These are phyloP conservation scores for Aegilops speltoides DNA, from an alignment of 176 grass and related monocot species.

Conservation along the genomic window DNA sequence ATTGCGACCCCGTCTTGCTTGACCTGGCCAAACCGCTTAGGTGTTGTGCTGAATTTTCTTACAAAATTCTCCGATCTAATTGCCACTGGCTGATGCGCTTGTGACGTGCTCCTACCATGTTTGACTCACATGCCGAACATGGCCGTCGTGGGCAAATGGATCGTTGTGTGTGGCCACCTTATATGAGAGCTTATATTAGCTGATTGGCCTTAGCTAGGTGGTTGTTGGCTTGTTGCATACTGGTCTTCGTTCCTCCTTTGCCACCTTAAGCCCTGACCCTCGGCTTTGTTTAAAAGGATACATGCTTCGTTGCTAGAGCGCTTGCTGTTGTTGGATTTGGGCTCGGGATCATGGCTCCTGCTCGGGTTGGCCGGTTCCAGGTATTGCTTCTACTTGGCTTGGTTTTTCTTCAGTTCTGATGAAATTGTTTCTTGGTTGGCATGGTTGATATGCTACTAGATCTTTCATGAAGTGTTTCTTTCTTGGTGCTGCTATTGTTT, in stretches of 20 bases:
- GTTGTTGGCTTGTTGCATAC: conserved; percentile 25
- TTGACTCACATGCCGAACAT: conserved; percentile 41
- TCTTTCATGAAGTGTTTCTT: not conserved
- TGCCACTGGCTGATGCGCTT: conserved; percentile 9
- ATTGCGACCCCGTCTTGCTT: conserved; percentile 32
- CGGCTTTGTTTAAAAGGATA: conserved; percentile 18
- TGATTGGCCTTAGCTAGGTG: conserved; percentile 24
- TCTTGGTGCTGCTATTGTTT: not conserved
- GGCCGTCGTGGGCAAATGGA: not conserved
- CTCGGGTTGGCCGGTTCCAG: conserved; percentile 46
- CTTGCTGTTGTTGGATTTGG: conserved; percentile 23
- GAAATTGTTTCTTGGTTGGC: not conserved
- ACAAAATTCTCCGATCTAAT: not conserved
- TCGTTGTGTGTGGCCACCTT: not conserved
- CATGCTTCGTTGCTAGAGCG: conserved; percentile 31
- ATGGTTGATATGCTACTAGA: conserved; percentile 4
- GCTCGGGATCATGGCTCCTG: conserved; percentile 42
- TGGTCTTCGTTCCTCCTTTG: conserved; percentile 9
- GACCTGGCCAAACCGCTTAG: conserved; percentile 38
- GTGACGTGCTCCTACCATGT: conserved; percentile 36
- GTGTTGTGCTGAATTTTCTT: conserved; percentile 21
- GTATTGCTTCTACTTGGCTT: conserved; percentile 40
- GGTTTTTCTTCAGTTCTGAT: conserved; percentile 4
- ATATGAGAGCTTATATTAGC: conserved; percentile 9
- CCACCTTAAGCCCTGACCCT: conserved; percentile 1